These are phyloP conservation scores for Phytophthora megakarya DNA, from an alignment of 352 stramenopile species.

Conservation along the genomic window DNA sequence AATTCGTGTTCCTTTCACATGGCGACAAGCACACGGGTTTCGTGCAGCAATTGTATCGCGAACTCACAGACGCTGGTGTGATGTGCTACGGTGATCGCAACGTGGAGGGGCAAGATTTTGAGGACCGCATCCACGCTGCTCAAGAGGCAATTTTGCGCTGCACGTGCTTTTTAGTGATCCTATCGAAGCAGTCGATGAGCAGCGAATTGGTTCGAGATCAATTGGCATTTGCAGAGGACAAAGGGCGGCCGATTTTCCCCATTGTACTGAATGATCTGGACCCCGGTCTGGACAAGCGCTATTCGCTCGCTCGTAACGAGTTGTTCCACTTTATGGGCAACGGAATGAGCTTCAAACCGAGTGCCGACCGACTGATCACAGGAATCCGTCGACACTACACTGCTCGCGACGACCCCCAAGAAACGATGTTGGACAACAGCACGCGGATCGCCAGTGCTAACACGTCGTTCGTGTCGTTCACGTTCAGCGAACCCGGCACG, in stretches of 20 bases:
- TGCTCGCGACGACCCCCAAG: conserved; percentile 11
- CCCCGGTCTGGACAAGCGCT: conserved; percentile 77
- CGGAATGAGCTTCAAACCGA: conserved; percentile 73
- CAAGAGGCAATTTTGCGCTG: conserved; percentile 84
- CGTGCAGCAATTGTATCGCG: conserved; percentile 67
- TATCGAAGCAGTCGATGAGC: conserved; percentile 72
- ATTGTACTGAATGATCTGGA: conserved; percentile 80
- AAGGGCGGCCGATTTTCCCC: conserved; percentile 80
- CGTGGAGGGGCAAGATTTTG: conserved; percentile 63
- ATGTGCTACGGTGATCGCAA: conserved; percentile 74
- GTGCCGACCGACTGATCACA: conserved; percentile 51
- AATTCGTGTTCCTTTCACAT: conserved; percentile 83
- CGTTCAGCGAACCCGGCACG: conserved; percentile 25
- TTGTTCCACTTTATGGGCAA: conserved; percentile 82
- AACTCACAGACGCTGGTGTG: conserved; percentile 58
- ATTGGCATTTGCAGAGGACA: conserved; percentile 84
- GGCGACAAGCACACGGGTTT: conserved; percentile 76
- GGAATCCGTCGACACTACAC: conserved; percentile 48
- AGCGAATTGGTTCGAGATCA: conserved; percentile 84
- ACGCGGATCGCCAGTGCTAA: conserved; percentile 41
- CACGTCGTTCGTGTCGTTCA: conserved; percentile 53
- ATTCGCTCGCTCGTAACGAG: conserved; percentile 80
- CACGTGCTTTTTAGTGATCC: conserved; percentile 75
- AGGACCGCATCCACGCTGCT: conserved; percentile 74
- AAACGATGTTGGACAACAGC: conserved; percentile 27